Base-by-base conservation (phyloP, 1,139 yeast species). In the Scheffersomyces titani region DNA sequence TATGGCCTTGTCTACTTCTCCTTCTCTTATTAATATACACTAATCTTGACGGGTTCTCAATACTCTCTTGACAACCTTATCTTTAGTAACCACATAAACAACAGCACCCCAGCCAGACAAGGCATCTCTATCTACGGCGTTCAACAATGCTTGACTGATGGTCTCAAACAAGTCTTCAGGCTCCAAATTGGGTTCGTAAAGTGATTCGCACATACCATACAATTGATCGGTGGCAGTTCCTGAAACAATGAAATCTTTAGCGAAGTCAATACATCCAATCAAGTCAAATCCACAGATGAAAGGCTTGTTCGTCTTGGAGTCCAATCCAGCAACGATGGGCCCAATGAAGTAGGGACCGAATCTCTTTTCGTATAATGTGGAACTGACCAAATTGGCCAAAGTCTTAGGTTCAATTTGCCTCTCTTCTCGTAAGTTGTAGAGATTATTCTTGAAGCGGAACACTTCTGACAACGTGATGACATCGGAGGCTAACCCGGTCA, bases 91-190 rank as follows among this genome's bases (percentile, higher is more conserved):
- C 59, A 96, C 79, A 73, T 94, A 93, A 47, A 96, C 99, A 44
- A 91, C 90, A 18, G 97, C 98, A 68, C 99, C 99, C 98, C 98
- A 94, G 61, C 99, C 99, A 53, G 97, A 88, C 62, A 96, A 82
- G 6, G 98, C 97, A 76, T 96, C 99, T 81, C 99, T 89, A 73
- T 96, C 99, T 50, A 90, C 96, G 21, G 98, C 98, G 72, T 90
- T 92, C 76, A 94, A 81, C 61, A 96, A 78, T 0, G 98, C 93
- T 76, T 96, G 99, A 66, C 97, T 89, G 65, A 93, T 90, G 51
- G 98, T 93, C 74, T 96, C 99, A 72, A 96, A 96, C 68, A 96
- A 81, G 71, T 94, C 98, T 64, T 96, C 99, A 5, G 99, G 94
- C 72, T 87, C 98, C 66, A 94, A 81, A 69, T 89, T 78, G 48